Evolutionary conservation across 805 yeast genomes (phyloP).

Genomic region (Metschnikowia santaceciliae): DNA sequence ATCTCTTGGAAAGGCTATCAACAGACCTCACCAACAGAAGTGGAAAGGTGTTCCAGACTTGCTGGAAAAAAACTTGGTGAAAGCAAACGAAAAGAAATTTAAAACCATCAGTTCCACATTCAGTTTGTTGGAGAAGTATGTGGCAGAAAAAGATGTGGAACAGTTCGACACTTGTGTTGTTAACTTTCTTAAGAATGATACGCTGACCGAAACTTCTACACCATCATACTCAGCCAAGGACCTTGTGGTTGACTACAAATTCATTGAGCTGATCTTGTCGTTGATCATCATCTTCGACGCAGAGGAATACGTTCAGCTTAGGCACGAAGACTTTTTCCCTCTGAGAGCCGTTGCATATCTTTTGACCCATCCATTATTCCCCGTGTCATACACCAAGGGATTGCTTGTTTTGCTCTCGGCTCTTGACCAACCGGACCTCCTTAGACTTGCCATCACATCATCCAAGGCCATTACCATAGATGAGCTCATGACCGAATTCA

Average conservation of each 20-base stretch:
- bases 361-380: conserved; percentile 85
- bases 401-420: conserved; percentile 47
- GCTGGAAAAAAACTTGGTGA: conserved; percentile 20
- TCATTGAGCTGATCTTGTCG: conserved; percentile 45
- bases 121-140: conserved; percentile 5
- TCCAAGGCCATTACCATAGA: conserved; percentile 63
- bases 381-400: conserved; percentile 51
- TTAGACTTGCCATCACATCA: conserved; percentile 79
- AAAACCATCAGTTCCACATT: conserved; percentile 21
- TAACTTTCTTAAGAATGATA: conserved; percentile 17
- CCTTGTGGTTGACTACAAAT: conserved; percentile 55
- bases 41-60: conserved; percentile 28
- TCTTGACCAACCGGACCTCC: conserved; percentile 52
- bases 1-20: conserved; percentile 61
- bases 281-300: conserved; percentile 34
- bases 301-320: conserved; percentile 21
- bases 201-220: neutral
- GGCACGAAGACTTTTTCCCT: conserved; percentile 39
- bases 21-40: neutral
- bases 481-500: conserved; percentile 62
- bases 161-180: conserved; percentile 24
- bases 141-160: conserved; percentile 1
- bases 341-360: conserved; percentile 64
- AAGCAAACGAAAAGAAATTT: conserved; percentile 9
- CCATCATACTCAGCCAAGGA: conserved; percentile 52